These are phyloP conservation scores for Orbilia javanica DNA, from an alignment of 2,329 filamentous ascomycete species.

Conservation along the genomic window DNA sequence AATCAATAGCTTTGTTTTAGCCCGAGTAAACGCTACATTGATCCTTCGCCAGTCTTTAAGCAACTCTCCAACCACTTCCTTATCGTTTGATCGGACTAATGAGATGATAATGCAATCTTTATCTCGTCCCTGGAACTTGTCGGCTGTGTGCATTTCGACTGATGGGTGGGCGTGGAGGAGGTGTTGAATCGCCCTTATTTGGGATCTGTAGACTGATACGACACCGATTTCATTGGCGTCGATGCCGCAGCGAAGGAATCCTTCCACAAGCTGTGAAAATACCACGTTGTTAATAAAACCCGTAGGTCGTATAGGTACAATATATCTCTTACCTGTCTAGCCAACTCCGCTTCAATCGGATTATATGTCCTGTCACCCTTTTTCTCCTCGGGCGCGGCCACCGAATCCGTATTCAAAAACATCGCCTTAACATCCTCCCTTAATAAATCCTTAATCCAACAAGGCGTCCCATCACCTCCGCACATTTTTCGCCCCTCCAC, in stretches of 20 bases:
- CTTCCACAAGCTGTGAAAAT: slow-evolving; percentile 78
- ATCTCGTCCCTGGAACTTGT: slow-evolving; percentile 95
- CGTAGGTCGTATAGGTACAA: not conserved
- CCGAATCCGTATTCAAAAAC: slow-evolving; percentile 88
- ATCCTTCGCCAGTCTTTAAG: slow-evolving; percentile 92
- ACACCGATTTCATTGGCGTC: slow-evolving; percentile 84
- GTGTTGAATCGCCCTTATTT: slow-evolving; percentile 81
- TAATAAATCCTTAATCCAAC: slow-evolving; percentile 62
- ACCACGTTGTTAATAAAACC: slow-evolving; percentile 18
- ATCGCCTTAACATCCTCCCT: slow-evolving; percentile 73
- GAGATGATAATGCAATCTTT: slow-evolving; percentile 92
- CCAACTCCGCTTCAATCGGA: slow-evolving; percentile 76
- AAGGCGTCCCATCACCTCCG: slow-evolving; percentile 35
- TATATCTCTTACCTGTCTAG: slow-evolving; percentile 56
- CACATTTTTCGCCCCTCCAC: slow-evolving; percentile 1
- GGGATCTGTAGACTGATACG: slow-evolving; percentile 96
- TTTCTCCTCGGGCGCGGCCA: slow-evolving; percentile 77
- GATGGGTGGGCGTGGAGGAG: slow-evolving; percentile 73
- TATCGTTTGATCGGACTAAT: slow-evolving; percentile 87
- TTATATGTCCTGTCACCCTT: slow-evolving; percentile 91
- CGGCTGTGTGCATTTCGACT: slow-evolving; percentile 95
- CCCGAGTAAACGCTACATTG: slow-evolving; percentile 94
- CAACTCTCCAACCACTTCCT: slow-evolving; percentile 85
- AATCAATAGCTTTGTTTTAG: slow-evolving; percentile 90
- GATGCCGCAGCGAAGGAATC: slow-evolving; percentile 81